Evolutionary conservation across 2,329 filamentous ascomycete genomes (phyloP).

Genomic region (Cladosporium sp.): DNA sequence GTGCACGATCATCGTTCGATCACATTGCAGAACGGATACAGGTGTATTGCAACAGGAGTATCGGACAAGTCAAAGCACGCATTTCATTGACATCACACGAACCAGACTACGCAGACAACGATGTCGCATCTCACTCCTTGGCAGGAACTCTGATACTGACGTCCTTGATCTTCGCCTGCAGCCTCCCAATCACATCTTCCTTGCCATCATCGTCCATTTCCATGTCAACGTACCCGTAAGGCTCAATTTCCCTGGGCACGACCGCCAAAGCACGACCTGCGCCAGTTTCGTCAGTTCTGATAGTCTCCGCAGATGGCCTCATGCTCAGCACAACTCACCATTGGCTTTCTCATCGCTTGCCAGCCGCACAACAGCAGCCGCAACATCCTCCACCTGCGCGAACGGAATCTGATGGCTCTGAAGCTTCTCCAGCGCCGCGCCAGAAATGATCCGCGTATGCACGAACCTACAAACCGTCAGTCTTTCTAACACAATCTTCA

Average conservation of each 20-base stretch:
- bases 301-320: neutral
- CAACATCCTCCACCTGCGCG: conserved; percentile 21
- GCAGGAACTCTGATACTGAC: neutral
- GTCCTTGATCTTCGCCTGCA: neutral
- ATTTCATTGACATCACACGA: too few relatives aligned
- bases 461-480: conserved; percentile 18
- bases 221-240: conserved; percentile 19
- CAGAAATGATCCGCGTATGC: conserved; percentile 20
- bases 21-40: neutral
- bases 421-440: conserved; percentile 15
- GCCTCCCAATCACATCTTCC: neutral
- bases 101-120: too few relatives aligned
- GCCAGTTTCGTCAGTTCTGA: neutral
- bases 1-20: neutral
- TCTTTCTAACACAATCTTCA: neutral
- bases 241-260: conserved; percentile 14
- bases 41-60: neutral
- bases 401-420: conserved; percentile 16
- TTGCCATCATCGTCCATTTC: conserved; percentile 14
- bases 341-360: conserved; percentile 19
- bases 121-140: neutral
- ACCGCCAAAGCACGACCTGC: conserved; percentile 20
- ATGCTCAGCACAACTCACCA: conserved; percentile 12
- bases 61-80: too few relatives aligned
- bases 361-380: conserved; percentile 18